phyloP scores from a whole-genome alignment of 2,329 filamentous ascomycete species.

The Sporothrix euskadiensis region DNA sequence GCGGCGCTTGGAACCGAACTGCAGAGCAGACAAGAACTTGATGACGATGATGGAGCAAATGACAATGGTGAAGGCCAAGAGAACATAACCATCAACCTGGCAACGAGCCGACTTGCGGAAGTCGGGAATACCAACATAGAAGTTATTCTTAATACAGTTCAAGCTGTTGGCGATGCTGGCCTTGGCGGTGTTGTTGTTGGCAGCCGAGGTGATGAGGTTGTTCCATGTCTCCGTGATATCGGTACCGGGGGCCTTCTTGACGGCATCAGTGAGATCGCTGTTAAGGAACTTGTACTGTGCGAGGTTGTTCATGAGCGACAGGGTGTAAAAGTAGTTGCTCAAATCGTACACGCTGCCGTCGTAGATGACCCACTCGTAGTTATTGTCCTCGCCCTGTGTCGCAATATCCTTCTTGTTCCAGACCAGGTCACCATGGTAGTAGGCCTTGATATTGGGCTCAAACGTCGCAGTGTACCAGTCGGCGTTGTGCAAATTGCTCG shows the following conservation, averaged over 20 bases:
- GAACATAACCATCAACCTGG: slow-evolving; percentile 85
- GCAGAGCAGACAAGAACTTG: slow-evolving; percentile 91
- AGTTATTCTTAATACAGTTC: slow-evolving; percentile 79
- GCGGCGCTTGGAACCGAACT: slow-evolving; percentile 87
- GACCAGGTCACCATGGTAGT: slow-evolving; percentile 84
- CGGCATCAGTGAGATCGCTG: slow-evolving; percentile 62
- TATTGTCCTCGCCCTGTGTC: slow-evolving; percentile 64
- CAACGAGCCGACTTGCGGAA: slow-evolving; percentile 77
- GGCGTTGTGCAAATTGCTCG: slow-evolving; percentile 58
- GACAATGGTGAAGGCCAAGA: slow-evolving; percentile 83
- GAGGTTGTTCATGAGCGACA: slow-evolving; percentile 57
- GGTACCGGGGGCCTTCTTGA: slow-evolving; percentile 73
- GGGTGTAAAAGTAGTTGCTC: slow-evolving; percentile 85
- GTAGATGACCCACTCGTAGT: slow-evolving; percentile 78
- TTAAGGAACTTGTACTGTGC: slow-evolving; percentile 72
- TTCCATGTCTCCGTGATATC: slow-evolving; percentile 73
- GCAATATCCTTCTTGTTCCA: slow-evolving; percentile 62
- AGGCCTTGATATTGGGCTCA: slow-evolving; percentile 76
- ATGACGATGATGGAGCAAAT: slow-evolving; percentile 75
- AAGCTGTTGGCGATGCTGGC: slow-evolving; percentile 63
- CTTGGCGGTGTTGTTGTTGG: slow-evolving; percentile 57
- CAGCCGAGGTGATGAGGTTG: slow-evolving; percentile 49
- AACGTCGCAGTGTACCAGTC: slow-evolving; percentile 80
- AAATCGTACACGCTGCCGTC: slow-evolving; percentile 80
- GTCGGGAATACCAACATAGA: slow-evolving; percentile 80